Conservation (phyloP, 129 eudicot genomes). For the Glebionis coronaria region DNA sequence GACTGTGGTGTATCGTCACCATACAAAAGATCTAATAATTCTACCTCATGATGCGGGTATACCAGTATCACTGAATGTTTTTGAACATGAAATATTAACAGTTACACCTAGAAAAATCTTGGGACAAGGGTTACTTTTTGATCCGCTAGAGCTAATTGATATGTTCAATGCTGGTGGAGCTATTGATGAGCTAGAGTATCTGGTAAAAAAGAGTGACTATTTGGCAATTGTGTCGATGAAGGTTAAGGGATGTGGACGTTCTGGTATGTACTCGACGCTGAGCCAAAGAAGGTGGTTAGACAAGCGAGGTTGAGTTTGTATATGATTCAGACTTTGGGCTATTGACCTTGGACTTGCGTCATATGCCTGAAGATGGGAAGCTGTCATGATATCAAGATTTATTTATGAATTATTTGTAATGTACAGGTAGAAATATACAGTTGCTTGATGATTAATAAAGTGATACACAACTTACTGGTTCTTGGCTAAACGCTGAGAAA, state of each 20-base stretch:
- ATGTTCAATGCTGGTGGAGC: conserved; percentile 87
- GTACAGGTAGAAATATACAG: conserved; percentile 5
- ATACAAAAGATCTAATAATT: conserved; percentile 31
- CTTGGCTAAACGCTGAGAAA: too few species aligned
- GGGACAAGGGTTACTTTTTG: conserved; percentile 50
- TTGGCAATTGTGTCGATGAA: conserved; percentile 41
- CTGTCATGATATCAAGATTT: conserved; percentile 47
- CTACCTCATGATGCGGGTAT: conserved; percentile 42
- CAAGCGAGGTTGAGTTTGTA: conserved; percentile 38
- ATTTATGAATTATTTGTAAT: conserved; percentile 31
- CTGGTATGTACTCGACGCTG: conserved; percentile 58
- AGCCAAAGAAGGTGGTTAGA: conserved; percentile 55
- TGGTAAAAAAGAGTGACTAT: conserved; percentile 16
- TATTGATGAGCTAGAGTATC: conserved; percentile 50
- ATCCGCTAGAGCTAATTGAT: conserved; percentile 69
- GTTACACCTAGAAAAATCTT: conserved; percentile 55
- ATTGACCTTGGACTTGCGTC: conserved; percentile 45
- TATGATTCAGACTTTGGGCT: conserved; percentile 51
- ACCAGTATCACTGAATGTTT: conserved; percentile 66
- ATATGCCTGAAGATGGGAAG: conserved; percentile 51
- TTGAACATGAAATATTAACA: conserved; percentile 54
- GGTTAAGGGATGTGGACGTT: conserved; percentile 71
- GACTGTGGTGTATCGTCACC: conserved; percentile 58
- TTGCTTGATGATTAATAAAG: too few species aligned
- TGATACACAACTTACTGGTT: too few species aligned